Evolutionary conservation across 345 rosid species (phyloP).

Genomic region (Nasturtium officinale): DNA sequence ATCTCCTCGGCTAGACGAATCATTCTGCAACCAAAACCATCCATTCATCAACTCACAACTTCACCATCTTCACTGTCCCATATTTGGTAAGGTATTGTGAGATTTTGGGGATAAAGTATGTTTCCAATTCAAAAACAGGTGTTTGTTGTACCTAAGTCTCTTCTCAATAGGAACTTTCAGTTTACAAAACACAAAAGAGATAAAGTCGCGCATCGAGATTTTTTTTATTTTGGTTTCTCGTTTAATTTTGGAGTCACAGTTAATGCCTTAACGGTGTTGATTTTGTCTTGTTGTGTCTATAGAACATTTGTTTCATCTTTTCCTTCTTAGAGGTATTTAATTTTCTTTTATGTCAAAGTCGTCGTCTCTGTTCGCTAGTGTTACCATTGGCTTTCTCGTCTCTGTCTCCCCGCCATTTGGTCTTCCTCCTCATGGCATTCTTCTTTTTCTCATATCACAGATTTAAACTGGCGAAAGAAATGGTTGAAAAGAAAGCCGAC

Average conservation of each 20-base stretch:
- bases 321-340: slow-evolving; percentile 2
- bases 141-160: slow-evolving; percentile 40
- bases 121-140: slow-evolving; percentile 33
- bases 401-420: background rate
- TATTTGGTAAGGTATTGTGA: slow-evolving; percentile 30
- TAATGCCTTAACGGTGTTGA: slow-evolving; percentile 37
- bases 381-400: background rate
- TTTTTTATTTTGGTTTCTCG: slow-evolving; percentile 28
- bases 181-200: slow-evolving; percentile 29
- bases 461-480: background rate
- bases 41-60: slow-evolving; percentile 4
- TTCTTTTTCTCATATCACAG: background rate
- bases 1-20: slow-evolving; percentile 65
- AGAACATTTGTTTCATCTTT: slow-evolving; percentile 37
- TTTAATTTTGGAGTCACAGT: slow-evolving; percentile 36
- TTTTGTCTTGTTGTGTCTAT: slow-evolving; percentile 35
- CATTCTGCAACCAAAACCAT: slow-evolving; percentile 11
- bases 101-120: slow-evolving; percentile 17
- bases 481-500: background rate
- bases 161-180: slow-evolving; percentile 34
- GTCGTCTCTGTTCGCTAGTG: background rate
- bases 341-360: slow-evolving; percentile 8
- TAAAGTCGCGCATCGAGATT: slow-evolving; percentile 17
- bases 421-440: background rate
- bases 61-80: slow-evolving; percentile 15